Base-by-base conservation (phyloP, 345 rosid species). In the Lepidium aucheri region DNA sequence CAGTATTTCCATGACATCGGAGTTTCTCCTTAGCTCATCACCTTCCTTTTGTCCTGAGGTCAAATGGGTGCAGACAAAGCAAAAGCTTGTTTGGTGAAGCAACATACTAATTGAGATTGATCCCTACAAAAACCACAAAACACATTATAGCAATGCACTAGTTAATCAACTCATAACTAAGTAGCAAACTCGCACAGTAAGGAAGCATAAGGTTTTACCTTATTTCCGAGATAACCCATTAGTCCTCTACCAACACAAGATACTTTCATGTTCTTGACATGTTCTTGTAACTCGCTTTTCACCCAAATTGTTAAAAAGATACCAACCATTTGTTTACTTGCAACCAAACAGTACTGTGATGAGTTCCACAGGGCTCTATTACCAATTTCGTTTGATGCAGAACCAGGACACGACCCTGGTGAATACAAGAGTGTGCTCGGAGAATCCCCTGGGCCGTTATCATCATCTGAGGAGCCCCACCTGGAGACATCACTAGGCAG, bases 261-360 rank as follows among this genome's bases (percentile, higher is more conserved):
- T 36, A 94, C 96, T 77, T 94, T 94, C 89, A 94, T 84, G 87
- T 91, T 91, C 73, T 78, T 83, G 42, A 94, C 90, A 40, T 89
- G 84, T 64, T 94, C 99, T 66, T 89, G 82, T 60, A 94, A 72
- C 61, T 94, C 97, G 14, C 88, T 84, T 78, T 88, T 86, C 54
- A 86, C 99, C 99, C 99, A 94, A 46, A 94, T 77, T 1, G 99
- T 94, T 50, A 94, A 84, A 67, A 90, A 91, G 46, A 94, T 78
- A 67, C 99, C 99, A 11, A 94, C 99, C 99, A 94, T 94, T 70
- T 94, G 97, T 70, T 88, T 91, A 69, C 95, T 88, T 40, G 97
- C 95, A 45, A 88, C 99, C 60, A 89, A 72, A 67, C 95, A 84
- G 72, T 94, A 94, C 76, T 89, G 86, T 2, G 77, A 74, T 32